Conservation (phyloP, 805 yeast species). For the Saccharomycopsis sp. region DNA sequence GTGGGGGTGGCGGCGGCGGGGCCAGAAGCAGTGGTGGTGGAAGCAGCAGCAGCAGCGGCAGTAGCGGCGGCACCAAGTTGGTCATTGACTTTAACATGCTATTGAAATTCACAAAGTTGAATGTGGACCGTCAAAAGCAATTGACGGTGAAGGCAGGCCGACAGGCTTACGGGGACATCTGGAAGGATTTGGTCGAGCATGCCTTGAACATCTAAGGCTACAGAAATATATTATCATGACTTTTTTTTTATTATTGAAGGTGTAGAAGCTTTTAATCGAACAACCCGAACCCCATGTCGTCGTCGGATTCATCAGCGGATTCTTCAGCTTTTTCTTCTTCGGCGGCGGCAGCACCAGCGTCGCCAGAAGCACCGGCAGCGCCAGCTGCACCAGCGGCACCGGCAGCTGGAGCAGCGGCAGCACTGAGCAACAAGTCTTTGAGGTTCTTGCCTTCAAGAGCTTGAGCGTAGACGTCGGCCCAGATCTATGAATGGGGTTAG, state of each 20-base stretch:
- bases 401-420: slow-evolving; percentile 42
- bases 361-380: slow-evolving; percentile 39
- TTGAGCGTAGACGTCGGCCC: slow-evolving; percentile 78
- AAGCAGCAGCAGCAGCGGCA: not conserved
- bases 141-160: slow-evolving; percentile 52
- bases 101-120: slow-evolving; percentile 42
- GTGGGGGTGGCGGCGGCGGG: not conserved
- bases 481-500: slow-evolving; percentile 32
- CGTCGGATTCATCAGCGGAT: slow-evolving; percentile 61
- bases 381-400: slow-evolving; percentile 37
- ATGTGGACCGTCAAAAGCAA: slow-evolving; percentile 46
- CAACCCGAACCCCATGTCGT: slow-evolving; percentile 88
- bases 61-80: slow-evolving; percentile 37
- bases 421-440: slow-evolving; percentile 53
- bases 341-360: slow-evolving; percentile 48
- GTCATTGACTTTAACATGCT: slow-evolving; percentile 56
- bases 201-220: slow-evolving; percentile 8
- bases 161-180: slow-evolving; percentile 48
- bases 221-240: not conserved
- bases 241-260: no score
- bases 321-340: slow-evolving; percentile 50
- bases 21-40: slow-evolving; percentile 19
- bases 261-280: no score
- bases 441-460: slow-evolving; percentile 76
- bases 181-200: slow-evolving; percentile 54